Evolutionary conservation across 129 eudicot species (phyloP), one percentile per base, ranked within the genome.

Genomic region (Escallonia herrerae): DNA sequence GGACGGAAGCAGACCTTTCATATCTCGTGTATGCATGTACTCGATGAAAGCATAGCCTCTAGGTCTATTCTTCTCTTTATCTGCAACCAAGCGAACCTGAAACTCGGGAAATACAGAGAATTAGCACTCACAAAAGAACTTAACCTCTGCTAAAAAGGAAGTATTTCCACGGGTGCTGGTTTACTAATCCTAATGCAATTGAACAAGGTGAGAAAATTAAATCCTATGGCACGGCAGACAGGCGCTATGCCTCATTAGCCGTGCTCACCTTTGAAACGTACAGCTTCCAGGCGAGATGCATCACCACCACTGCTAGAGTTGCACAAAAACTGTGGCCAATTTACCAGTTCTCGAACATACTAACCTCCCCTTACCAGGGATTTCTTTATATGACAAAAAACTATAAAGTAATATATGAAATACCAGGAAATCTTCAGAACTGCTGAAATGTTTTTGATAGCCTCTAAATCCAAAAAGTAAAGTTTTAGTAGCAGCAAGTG

Each of bases 11-110:
- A 62, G 22, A 93, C 99, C 89, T 89, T 93, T 93, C 99, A 93
- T 93, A 68, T 93, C 99, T n/a, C 96, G 90, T 45, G 91, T 93
- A 69, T 93, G 99, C 75, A 87, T 77, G 69, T 80, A 89, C 66
- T 93, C 99, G 38, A 93, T 93, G 69, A 93, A 93, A 55, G 95
- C 96, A 78, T 93, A 89, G 65, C 99, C 99, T 82, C 89, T 81
- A 40, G 99, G 95, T 66, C 86, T 89, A 74, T 80, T 93, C 33
- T 89, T 64, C 62, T 81, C 88, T 69, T 88, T 86, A 64, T 93
- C 96, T 40, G 82, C 75, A 48, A 87, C 78, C 90, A 93, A 76
- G 42, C 89, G 95, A 54, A 93, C 99, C 99, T 88, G 95, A 13
- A 87, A 77, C 63, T 50, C 79, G 52, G 47, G 63, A 49, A 40